A percentile compares a stretch with the other conserved stretches of the same genome.
Evolutionary conservation across 208 protist genomes (phyloP).

Genomic region (Trypanosomatidae sp.): DNA sequence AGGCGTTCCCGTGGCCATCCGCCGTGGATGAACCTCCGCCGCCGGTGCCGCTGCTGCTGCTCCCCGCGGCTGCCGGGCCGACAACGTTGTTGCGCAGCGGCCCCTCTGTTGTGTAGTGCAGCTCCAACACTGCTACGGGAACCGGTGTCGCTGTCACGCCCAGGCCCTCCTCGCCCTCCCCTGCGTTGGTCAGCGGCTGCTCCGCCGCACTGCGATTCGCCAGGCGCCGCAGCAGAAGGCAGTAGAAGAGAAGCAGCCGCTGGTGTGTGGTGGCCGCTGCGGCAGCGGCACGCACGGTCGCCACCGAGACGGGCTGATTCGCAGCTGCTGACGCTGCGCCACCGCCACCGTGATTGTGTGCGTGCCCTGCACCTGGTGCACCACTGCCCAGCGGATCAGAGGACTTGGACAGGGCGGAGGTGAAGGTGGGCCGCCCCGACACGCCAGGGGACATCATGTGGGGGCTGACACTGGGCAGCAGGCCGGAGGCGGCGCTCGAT

Average conservation of each 20-base stretch:
- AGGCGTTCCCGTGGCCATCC: too few species aligned
- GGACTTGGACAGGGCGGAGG: too few species aligned
- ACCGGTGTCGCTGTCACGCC: too few species aligned
- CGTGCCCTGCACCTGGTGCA: not conserved
- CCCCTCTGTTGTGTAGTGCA: slow-evolving; percentile 37
- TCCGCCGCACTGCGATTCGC: slow-evolving; percentile 6
- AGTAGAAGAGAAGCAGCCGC: slow-evolving; percentile 51
- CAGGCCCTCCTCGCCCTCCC: not conserved
- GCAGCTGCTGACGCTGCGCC: too few species aligned
- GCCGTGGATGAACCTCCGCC: too few species aligned
- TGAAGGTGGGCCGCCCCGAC: too few species aligned
- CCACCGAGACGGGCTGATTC: too few species aligned
- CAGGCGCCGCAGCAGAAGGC: slow-evolving; percentile 39
- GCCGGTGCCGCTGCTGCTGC: too few species aligned
- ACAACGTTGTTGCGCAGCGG: slow-evolving; percentile 17
- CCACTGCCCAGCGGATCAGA: too few species aligned
- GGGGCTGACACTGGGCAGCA: slow-evolving; percentile 8
- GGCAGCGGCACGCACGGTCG: slow-evolving; percentile 8
- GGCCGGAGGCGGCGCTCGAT: not conserved
- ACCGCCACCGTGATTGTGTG: too few species aligned
- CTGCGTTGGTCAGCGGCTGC: too few species aligned
- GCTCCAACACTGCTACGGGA: slow-evolving; percentile 48
- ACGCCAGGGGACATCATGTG: slow-evolving; percentile 8
- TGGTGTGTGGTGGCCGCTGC: slow-evolving; percentile 29
- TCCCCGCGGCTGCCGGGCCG: slow-evolving; percentile 5